Base-by-base conservation (phyloP, 2,329 filamentous ascomycete species). In the Lithohypha guttulata region DNA sequence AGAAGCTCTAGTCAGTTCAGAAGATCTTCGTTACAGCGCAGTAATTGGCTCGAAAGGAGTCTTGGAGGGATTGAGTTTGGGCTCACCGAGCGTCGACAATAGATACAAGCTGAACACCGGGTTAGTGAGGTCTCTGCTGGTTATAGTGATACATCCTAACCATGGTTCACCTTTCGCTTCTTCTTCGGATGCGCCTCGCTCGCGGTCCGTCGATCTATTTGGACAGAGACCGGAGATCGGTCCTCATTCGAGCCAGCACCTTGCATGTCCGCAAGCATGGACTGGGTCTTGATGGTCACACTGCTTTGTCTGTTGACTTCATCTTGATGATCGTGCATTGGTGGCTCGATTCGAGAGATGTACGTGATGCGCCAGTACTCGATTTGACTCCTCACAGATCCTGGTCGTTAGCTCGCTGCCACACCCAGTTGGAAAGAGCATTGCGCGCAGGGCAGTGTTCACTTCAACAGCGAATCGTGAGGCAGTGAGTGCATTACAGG, bases 71-170 rank as follows among this genome's bases (percentile, higher is more conserved):
- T 27, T 25, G 22, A 21, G n/a, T 21, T 59, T 57, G 54, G 22
- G 79, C 81, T 84, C 77, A 86, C 82, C 75, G 84, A 89, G 76
- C 83, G 77, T 63, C 83, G 80, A 66, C 83, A 89, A 66, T 89
- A 89, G 58, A 89, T 81, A 67, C 83, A 89, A 59, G 83, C 83
- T 89, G 67, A 63, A 59, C 59, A 65, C 56, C 60, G 58, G 61
- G 55, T 53, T 55, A 55, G 47, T 43, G 42, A 43, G 44, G 41
- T 49, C 37, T 34, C 21, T 27, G 39, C 41, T 21, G 36, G 44
- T 41, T 36, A 36, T 44, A 41, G 34, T 32, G 41, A 34, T 34
- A 34, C 48, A 39, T 51, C 63, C 78, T 66, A 75, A 87, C 83
- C 83, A 66, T 89, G 83, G 68, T 86, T 87, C 52, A 89, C 83